Evolutionary conservation across 805 yeast genomes (phyloP).

Genomic region (Phaffomyces antillensis): DNA sequence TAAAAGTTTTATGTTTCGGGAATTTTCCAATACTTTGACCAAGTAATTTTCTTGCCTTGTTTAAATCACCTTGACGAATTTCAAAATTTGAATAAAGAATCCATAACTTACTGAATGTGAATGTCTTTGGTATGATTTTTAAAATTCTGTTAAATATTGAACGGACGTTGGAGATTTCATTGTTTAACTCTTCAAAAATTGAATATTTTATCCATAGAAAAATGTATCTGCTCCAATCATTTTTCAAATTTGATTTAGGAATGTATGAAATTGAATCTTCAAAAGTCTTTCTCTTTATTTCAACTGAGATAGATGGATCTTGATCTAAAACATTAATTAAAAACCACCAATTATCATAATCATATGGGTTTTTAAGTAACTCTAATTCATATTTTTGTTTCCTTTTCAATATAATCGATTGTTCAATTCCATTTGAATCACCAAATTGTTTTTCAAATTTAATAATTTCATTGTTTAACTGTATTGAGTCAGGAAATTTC

Average conservation of each 20-base stretch:
- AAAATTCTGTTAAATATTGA: conserved; percentile 34
- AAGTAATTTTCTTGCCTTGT: conserved; percentile 54
- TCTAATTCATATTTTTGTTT: conserved; percentile 45
- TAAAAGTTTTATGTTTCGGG: conserved; percentile 53
- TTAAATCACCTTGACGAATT: conserved; percentile 48
- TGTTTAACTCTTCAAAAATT: conserved; percentile 48
- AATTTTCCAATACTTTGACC: conserved; percentile 68
- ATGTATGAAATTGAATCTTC: conserved; percentile 35
- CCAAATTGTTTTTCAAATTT: conserved; percentile 66
- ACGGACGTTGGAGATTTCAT: conserved; percentile 22
- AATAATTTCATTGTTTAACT: conserved; percentile 37
- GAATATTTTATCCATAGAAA: conserved; percentile 66
- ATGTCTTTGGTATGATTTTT: conserved; percentile 45
- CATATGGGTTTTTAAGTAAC: conserved; percentile 39
- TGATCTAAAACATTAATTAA: conserved; percentile 48
- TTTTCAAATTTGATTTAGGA: conserved; percentile 32
- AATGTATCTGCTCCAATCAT: conserved; percentile 62
- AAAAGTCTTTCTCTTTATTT: conserved; percentile 29
- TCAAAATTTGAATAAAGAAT: conserved; percentile 63
- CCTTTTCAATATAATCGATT: conserved; percentile 46
- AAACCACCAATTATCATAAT: conserved; percentile 82
- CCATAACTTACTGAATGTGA: conserved; percentile 76
- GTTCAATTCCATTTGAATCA: conserved; percentile 42
- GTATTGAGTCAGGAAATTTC: conserved; percentile 32
- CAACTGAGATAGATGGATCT: conserved; percentile 15